Evolutionary conservation across 768 basidiomycete species (phyloP), one percentile per base, ranked within the genome.

Genomic region (Tephrocybe rancida): DNA sequence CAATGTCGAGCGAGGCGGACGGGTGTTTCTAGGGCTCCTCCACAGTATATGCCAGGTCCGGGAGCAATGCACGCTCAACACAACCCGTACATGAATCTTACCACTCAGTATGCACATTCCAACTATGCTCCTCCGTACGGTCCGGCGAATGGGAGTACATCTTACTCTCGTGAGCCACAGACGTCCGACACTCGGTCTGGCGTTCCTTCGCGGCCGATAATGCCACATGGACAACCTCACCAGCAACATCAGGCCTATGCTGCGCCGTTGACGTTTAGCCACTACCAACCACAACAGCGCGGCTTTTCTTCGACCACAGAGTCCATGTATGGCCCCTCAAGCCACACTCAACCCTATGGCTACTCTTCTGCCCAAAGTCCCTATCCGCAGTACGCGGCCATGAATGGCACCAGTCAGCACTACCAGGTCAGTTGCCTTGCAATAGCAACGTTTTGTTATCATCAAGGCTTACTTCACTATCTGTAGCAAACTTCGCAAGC

Each of bases 251-350:
- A 63, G 25, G 38, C 52, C 1, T 63, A 61, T 52, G 52, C 48
- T 3, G 47, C 54, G 11, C 47, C 64, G 7, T 72, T 78, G 47
- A 71, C 77, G 2, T 80, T 80, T 61, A 76, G 71, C 32, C 78
- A 80, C 59, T 80, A 79, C 52, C 78, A 78, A 56, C 78, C 78
- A 13, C 68, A 73, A 27, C 73, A 74, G 30, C 73, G 70, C 25
- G 70, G 65, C 6, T 78, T 78, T 43, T 67, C 67, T 3, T 53
- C 67, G 62, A 52, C 56, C 48, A 48, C 21, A 55, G 51, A 57
- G 59, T 61, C 52, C 24, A 50, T 43, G 50, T 69, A 57, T 48
- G 56, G 56, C 11, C 39, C 55, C 8, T 57, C 60, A 18, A 44
- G 51, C 19, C 56, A 61, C 60, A 56, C 62, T 44, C 44, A 58